phyloP scores from a whole-genome alignment of 192 early-diverging fungal species.

The Backusella circina region DNA sequence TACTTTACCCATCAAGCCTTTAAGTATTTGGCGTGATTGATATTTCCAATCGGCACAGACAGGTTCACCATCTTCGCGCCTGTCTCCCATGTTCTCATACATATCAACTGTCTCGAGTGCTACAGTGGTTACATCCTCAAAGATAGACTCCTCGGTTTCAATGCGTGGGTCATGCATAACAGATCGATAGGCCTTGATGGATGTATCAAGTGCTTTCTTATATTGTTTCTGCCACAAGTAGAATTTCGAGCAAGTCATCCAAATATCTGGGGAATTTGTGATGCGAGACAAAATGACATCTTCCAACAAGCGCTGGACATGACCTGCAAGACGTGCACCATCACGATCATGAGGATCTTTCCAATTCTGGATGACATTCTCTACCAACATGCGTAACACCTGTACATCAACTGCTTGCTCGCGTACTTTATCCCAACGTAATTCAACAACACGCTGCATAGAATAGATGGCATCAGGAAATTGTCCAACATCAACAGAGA shows the following conservation, averaged over 20 bases:
- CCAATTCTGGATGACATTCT: constrained; percentile 56
- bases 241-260: constrained; percentile 74
- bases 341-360: constrained; percentile 50
- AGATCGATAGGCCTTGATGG: constrained; percentile 81
- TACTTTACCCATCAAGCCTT: constrained; percentile 78
- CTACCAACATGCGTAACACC: constrained; percentile 71
- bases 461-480: constrained; percentile 82
- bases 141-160: constrained; percentile 63
- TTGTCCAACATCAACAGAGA: constrained; percentile 72
- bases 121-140: constrained; percentile 65
- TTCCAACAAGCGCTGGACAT: constrained; percentile 63
- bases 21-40: constrained; percentile 78
- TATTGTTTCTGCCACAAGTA: constrained; percentile 64
- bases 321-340: constrained; percentile 42
- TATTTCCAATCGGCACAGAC: constrained; percentile 91
- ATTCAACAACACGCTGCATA: constrained; percentile 75
- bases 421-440: constrained; percentile 66
- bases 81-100: constrained; percentile 74
- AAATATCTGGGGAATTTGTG: constrained; percentile 68
- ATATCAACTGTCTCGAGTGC: constrained; percentile 75
- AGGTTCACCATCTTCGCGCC: constrained; percentile 38
- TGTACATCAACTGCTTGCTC: constrained; percentile 78
- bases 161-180: constrained; percentile 74
- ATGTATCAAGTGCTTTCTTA: constrained; percentile 70
- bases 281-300: constrained; percentile 73